A percentile compares a stretch with the other conserved stretches of the same genome.
phyloP scores from a whole-genome alignment of 805 yeast species.

The Starmerella etchellsii region DNA sequence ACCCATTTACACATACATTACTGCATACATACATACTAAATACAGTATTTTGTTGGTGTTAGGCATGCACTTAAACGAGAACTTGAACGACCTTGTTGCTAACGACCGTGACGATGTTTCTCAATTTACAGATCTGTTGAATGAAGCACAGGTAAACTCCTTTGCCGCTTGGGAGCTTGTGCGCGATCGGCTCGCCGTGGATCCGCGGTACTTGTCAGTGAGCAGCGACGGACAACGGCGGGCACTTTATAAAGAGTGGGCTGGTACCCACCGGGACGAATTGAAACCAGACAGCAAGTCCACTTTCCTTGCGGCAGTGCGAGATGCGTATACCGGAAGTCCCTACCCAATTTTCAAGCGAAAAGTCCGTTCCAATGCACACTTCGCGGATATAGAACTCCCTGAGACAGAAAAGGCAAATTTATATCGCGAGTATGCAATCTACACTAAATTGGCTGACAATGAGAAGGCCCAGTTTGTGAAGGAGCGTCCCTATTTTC shows the following conservation, averaged over 20 bases:
- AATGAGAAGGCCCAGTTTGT: background rate
- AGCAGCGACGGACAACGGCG: slow-evolving; percentile 29
- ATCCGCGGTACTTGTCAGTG: slow-evolving; percentile 31
- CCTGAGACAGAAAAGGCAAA: slow-evolving; percentile 31
- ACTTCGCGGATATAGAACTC: slow-evolving; percentile 21
- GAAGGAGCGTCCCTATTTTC: background rate
- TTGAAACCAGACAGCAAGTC: background rate
- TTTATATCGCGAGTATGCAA: slow-evolving; percentile 28
- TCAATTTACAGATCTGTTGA: slow-evolving; percentile 30
- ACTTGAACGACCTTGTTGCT: background rate
- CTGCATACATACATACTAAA: no score
- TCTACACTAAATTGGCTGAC: background rate
- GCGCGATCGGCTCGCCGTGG: slow-evolving; percentile 31
- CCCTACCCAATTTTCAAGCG: slow-evolving; percentile 33
- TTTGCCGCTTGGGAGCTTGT: slow-evolving; percentile 39
- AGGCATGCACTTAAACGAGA: no score
- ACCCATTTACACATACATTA: no score
- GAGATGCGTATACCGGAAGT: slow-evolving; percentile 21
- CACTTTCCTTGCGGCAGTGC: slow-evolving; percentile 25
- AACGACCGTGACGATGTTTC: slow-evolving; percentile 4
- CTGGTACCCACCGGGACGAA: background rate
- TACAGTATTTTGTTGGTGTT: no score
- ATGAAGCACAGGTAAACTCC: slow-evolving; percentile 30
- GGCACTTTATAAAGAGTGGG: slow-evolving; percentile 38
- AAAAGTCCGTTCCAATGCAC: slow-evolving; percentile 23